phyloP scores from a whole-genome alignment of 495 filamentous ascomycete species.

The Aspergillus heteromorphus region DNA sequence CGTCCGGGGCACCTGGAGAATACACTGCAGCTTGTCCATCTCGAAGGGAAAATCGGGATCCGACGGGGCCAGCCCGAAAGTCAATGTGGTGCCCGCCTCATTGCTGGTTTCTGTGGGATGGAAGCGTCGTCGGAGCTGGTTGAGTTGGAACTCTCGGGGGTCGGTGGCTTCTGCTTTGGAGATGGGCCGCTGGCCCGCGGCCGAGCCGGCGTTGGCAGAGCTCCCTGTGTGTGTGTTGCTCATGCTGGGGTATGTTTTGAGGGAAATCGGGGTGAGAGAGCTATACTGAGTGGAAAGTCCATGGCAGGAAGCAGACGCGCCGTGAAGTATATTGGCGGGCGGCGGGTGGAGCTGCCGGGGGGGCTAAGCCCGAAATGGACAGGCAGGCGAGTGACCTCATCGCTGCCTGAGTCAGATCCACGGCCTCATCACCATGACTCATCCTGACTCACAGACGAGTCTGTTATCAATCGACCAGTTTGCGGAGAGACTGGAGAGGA shows the following conservation, averaged over 20 bases:
- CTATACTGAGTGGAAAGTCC: neutral
- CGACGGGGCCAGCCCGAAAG: constrained; percentile 67
- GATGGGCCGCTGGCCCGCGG: constrained; percentile 54
- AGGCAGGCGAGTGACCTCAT: neutral
- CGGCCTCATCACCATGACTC: constrained; percentile 1
- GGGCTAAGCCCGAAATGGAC: neutral
- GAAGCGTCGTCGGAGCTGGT: constrained; percentile 69
- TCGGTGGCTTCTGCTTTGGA: constrained; percentile 60
- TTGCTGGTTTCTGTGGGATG: constrained; percentile 52
- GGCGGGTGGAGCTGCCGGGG: neutral
- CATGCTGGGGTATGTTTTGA: constrained; percentile 1
- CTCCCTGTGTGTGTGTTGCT: neutral
- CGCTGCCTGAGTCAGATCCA: neutral
- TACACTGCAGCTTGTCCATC: constrained; percentile 63
- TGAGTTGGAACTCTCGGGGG: constrained; percentile 70
- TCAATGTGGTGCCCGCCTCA: constrained; percentile 49
- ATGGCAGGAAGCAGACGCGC: neutral
- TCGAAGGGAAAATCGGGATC: constrained; percentile 87
- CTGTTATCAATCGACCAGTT: neutral
- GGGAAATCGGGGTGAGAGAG: neutral
- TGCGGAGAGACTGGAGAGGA: neutral
- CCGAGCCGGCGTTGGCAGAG: constrained; percentile 12
- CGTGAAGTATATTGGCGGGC: neutral
- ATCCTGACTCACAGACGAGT: neutral
- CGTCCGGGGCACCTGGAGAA: constrained; percentile 57